Percentiles rank a stretch among this genome's conserved stretches.
These are phyloP conservation scores for Biscogniauxia sp. DNA, from an alignment of 2,329 filamentous ascomycete species.

Conservation along the genomic window DNA sequence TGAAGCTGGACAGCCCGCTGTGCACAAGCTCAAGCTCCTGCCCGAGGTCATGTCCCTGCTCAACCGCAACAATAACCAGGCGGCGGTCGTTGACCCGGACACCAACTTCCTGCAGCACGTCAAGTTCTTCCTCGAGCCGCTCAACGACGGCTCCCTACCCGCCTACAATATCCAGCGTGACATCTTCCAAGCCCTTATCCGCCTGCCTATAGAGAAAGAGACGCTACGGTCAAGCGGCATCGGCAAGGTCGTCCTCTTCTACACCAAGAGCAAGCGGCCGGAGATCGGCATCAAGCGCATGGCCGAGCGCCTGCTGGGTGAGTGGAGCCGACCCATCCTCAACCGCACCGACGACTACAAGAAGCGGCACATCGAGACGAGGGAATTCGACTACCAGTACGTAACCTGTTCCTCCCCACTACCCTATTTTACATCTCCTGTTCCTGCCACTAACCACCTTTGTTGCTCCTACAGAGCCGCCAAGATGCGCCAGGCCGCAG, in stretches of 20 bases:
- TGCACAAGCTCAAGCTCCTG: constrained; percentile 90
- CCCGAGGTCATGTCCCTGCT: constrained; percentile 85
- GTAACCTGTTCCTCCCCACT: constrained; percentile 27
- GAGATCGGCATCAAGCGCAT: constrained; percentile 88
- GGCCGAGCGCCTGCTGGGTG: constrained; percentile 86
- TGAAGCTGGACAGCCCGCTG: constrained; percentile 73
- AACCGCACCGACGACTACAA: constrained; percentile 94
- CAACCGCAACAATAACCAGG: constrained; percentile 82
- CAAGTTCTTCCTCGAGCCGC: constrained; percentile 93
- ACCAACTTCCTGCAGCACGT: constrained; percentile 93
- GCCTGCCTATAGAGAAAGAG: constrained; percentile 88
- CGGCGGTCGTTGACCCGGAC: constrained; percentile 87
- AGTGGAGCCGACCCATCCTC: constrained; percentile 93
- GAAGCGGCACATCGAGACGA: constrained; percentile 68
- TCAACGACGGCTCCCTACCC: constrained; percentile 89
- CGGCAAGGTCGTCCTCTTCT: constrained; percentile 94
- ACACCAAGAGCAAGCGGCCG: constrained; percentile 90
- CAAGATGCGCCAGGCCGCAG: constrained; percentile 46
- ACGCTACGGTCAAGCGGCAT: constrained; percentile 86
- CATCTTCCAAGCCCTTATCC: constrained; percentile 76
- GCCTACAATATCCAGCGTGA: constrained; percentile 98
- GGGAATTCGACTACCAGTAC: constrained; percentile 63
- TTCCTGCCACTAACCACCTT: constrained; percentile 4
- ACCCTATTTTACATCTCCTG: background rate
- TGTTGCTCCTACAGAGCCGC: constrained; percentile 43